Base-by-base conservation (phyloP, 345 rosid species). In the Eutrema yunnanense region DNA sequence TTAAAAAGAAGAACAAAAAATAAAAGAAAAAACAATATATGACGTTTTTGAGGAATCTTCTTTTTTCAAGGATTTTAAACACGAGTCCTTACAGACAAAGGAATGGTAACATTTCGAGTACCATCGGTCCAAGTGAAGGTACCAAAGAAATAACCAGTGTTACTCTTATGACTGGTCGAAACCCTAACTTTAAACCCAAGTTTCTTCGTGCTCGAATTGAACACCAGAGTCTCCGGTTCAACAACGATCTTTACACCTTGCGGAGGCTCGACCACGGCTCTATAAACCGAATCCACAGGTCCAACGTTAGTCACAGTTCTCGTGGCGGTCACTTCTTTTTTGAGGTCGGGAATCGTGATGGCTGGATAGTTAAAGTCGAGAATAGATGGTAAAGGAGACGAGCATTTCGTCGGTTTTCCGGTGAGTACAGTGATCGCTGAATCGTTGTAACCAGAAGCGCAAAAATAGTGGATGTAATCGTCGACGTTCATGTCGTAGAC, bases 41-140 rank as follows among this genome's bases (percentile, higher is more conserved):
- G 59, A 65, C 6, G 59, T 37, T 46, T 3, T 73, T 36, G 56
- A 44, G 55, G 46, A 52, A 33, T 52, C 27, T 19, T 46, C 1
- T 42, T 22, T 82, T 65, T 3, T 66, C 30, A 48, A 57, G 43
- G 37, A 26, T 19, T 49, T n/a, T n/a, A 33, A 43, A 74, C 38
- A 33, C 53, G 63, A 59, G 63, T 74, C 27, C 73, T 67, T 19
- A 52, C 73, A 74, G 73, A 74, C 48, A 75, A 36, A 43, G 74
- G 79, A 68, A 68, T 68, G 41, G 40, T 34, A 51, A 75, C 79
- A 67, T 75, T 52, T 34, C 63, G 32, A n/a, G 69, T 67, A 3
- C 69, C 73, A 68, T 75, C 73, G 42, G 69, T 75, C 79, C 73
- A 75, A 75, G 56, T 44, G 33, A 75, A 61, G 61, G 63, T 68